These are phyloP conservation scores for Tolypocladium sp. DNA, from an alignment of 2,329 filamentous ascomycete genomes.

Conservation along the genomic window DNA sequence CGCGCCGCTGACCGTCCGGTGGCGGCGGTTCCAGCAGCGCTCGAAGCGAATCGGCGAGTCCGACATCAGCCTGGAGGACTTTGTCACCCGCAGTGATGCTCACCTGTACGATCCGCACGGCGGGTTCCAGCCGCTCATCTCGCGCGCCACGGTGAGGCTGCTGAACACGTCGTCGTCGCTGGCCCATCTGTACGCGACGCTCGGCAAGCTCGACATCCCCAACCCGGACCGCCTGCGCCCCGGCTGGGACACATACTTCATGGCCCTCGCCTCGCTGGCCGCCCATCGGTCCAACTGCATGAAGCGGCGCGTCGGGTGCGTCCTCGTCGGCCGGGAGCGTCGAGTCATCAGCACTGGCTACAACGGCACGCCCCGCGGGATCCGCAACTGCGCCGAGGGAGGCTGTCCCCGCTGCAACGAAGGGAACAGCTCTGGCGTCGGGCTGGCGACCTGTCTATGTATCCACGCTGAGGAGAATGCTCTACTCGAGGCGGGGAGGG, in stretches of 20 bases:
- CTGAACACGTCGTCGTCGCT: constrained; percentile 75
- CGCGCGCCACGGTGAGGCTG: constrained; percentile 73
- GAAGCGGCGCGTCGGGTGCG: constrained; percentile 93
- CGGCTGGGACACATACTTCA: constrained; percentile 96
- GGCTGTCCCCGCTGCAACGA: constrained; percentile 84
- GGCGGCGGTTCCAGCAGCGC: constrained; percentile 59
- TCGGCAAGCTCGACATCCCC: constrained; percentile 66
- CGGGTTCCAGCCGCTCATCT: constrained; percentile 68
- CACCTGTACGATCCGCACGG: constrained; percentile 61
- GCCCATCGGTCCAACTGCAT: constrained; percentile 93
- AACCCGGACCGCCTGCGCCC: constrained; percentile 75
- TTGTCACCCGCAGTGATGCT: constrained; percentile 53
- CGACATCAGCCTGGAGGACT: constrained; percentile 40
- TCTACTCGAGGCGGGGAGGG: constrained; percentile 83
- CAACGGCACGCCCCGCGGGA: constrained; percentile 87
- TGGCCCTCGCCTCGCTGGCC: constrained; percentile 88
- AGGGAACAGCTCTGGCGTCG: constrained; percentile 58
- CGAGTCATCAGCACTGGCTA: constrained; percentile 93
- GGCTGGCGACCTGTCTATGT: constrained; percentile 81
- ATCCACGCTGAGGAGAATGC: constrained; percentile 99
- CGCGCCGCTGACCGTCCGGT: constrained; percentile 76
- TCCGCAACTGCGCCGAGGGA: constrained; percentile 86
- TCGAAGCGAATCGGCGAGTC: constrained; percentile 10
- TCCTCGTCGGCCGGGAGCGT: constrained; percentile 70
- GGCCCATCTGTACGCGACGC: constrained; percentile 59